Conservation (phyloP, 257 asterid species). For the Capsicum pubescens region DNA sequence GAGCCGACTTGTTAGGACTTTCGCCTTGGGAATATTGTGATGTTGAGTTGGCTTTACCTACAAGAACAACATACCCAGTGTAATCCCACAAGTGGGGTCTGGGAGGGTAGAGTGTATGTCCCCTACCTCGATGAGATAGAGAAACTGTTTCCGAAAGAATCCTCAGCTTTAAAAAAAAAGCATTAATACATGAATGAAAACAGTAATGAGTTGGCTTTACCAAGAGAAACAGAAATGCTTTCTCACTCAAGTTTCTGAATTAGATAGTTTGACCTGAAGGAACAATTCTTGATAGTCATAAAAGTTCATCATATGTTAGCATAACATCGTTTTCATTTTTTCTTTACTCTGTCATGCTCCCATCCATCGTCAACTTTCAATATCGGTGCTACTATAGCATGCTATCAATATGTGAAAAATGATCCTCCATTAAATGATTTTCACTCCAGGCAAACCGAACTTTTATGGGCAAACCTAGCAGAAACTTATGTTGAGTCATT, state of each 20-base stretch:
- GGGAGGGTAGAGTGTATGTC: too few species aligned
- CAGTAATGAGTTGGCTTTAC: background rate
- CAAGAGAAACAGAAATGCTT: background rate
- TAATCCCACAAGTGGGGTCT: too few species aligned
- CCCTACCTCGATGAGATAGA: too few species aligned
- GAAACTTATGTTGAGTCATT: background rate
- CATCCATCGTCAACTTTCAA: background rate
- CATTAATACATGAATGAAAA: too few species aligned
- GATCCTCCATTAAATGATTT: background rate
- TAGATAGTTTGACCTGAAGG: background rate
- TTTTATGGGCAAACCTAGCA: constrained; percentile 17
- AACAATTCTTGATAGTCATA: background rate
- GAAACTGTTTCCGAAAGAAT: too few species aligned
- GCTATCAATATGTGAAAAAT: constrained; percentile 6
- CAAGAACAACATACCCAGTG: too few species aligned
- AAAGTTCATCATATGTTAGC: constrained; percentile 2
- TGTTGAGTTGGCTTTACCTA: background rate
- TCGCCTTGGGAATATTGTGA: background rate
- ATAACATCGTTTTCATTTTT: background rate
- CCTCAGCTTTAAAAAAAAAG: too few species aligned
- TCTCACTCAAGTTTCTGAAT: background rate
- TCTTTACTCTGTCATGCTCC: background rate
- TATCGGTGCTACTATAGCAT: background rate
- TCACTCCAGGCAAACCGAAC: background rate
- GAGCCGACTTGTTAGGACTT: background rate